Percentiles rank a stretch among this genome's conserved stretches.
Evolutionary conservation across 257 asterid genomes (phyloP).

Genomic region (Solanum chilense): DNA sequence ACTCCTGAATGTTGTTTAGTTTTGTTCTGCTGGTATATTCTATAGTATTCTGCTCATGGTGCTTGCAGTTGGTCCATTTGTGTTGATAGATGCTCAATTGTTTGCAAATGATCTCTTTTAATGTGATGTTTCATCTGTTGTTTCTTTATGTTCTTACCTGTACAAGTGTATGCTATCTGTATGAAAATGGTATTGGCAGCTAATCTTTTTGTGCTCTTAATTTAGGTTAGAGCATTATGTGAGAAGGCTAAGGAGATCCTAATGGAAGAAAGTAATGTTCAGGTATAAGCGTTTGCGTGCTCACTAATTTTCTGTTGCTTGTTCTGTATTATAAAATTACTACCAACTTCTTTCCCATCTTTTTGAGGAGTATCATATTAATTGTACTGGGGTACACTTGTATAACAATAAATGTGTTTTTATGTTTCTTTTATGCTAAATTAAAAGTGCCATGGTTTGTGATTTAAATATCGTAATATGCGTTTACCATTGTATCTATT

Average conservation of each 20-base stretch:
- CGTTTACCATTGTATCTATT: not conserved
- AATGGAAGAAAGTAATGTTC: slow-evolving; percentile 87
- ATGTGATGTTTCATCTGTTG: not conserved
- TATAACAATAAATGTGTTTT: not conserved
- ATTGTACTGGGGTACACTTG: not conserved
- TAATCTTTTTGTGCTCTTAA: slow-evolving; percentile 5
- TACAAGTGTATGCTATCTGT: not conserved
- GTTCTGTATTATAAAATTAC: not conserved
- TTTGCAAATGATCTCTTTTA: not conserved
- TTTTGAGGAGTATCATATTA: not conserved
- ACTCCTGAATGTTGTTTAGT: not conserved
- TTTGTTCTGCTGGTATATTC: not conserved
- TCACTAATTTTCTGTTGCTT: not conserved
- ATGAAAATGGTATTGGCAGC: not conserved
- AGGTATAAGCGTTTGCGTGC: slow-evolving; percentile 37
- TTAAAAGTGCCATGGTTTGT: not conserved
- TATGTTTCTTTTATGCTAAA: not conserved
- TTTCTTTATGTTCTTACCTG: not conserved
- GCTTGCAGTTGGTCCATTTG: not conserved
- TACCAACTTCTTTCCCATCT: not conserved
- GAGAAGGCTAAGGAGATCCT: slow-evolving; percentile 95
- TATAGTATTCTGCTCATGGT: not conserved
- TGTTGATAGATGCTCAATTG: not conserved
- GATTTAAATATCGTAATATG: not conserved
- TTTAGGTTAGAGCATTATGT: slow-evolving; percentile 72